Evolutionary conservation across 164 flowering plant species (phyloP).

Genomic region (Kingdonia uniflora): DNA sequence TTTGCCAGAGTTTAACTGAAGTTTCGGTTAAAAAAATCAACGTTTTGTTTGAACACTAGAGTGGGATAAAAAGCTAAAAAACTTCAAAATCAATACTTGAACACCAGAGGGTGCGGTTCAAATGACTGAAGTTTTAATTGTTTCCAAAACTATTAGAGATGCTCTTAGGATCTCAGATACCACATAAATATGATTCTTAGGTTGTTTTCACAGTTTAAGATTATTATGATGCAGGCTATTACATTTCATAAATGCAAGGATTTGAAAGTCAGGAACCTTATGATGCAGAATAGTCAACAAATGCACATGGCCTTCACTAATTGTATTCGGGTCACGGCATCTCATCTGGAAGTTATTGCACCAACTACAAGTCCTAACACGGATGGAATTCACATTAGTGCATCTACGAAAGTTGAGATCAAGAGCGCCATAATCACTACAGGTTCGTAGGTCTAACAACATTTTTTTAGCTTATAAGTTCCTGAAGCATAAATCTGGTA

Average conservation of each 20-base stretch:
- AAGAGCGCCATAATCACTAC: constrained; percentile 45
- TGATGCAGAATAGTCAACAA: constrained; percentile 61
- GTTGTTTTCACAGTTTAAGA: background rate
- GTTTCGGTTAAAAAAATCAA: too few species aligned
- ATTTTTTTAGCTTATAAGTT: background rate
- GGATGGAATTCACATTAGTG: constrained; percentile 86
- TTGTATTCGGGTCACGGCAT: constrained; percentile 40
- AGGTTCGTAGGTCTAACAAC: constrained; percentile 31
- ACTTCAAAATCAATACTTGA: too few species aligned
- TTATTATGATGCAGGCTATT: constrained; percentile 50
- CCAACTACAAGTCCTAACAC: constrained; percentile 84
- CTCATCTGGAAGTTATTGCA: constrained; percentile 46
- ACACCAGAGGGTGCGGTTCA: too few species aligned
- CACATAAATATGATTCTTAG: too few species aligned
- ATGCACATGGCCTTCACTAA: constrained; percentile 77
- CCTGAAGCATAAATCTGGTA: background rate
- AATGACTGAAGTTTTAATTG: too few species aligned
- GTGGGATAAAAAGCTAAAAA: too few species aligned
- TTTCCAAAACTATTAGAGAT: too few species aligned
- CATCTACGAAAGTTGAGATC: constrained; percentile 45
- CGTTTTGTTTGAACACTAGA: too few species aligned
- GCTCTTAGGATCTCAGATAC: too few species aligned
- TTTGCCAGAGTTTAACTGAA: too few species aligned
- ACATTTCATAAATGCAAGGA: constrained; percentile 75
- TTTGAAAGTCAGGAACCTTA: constrained; percentile 42